Percentiles rank a stretch among this genome's conserved stretches.
These are phyloP conservation scores for Solanum lignicaule DNA, from an alignment of 257 asterid genomes.

Conservation along the genomic window DNA sequence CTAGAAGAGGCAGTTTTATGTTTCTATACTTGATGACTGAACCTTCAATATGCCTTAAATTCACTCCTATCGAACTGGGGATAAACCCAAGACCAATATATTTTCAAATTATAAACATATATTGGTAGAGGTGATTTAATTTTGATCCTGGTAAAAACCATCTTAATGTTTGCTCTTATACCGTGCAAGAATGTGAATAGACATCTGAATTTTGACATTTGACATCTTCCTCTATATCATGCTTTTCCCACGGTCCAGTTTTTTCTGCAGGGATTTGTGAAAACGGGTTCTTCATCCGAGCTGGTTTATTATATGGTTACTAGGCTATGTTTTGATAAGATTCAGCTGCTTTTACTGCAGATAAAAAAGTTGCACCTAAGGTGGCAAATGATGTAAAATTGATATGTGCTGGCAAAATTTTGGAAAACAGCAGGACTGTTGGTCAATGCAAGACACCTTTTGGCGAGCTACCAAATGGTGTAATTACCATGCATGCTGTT, in stretches of 20 bases:
- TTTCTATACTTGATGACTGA: neutral
- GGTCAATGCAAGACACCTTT: conserved; percentile 73
- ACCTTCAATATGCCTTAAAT: neutral
- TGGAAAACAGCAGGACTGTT: conserved; percentile 81
- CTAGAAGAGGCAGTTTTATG: neutral
- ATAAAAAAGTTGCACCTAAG: conserved; percentile 71
- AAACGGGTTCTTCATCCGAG: neutral
- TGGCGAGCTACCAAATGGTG: conserved; percentile 62
- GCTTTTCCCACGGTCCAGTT: neutral
- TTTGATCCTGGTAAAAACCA: neutral
- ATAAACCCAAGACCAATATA: neutral
- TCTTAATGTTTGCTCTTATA: neutral
- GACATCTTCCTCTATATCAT: neutral
- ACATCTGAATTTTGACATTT: neutral
- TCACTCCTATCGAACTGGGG: neutral
- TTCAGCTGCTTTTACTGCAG: conserved; percentile 23
- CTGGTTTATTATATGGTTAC: neutral
- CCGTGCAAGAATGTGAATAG: neutral
- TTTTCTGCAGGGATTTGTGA: neutral
- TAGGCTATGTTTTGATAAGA: neutral
- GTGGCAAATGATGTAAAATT: conserved; percentile 71
- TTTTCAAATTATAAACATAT: neutral
- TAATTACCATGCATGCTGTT: conserved; percentile 86
- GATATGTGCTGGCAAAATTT: conserved; percentile 70
- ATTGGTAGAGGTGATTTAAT: neutral